phyloP scores from a whole-genome alignment of 257 asterid genomes.

The Sherardia arvensis region DNA sequence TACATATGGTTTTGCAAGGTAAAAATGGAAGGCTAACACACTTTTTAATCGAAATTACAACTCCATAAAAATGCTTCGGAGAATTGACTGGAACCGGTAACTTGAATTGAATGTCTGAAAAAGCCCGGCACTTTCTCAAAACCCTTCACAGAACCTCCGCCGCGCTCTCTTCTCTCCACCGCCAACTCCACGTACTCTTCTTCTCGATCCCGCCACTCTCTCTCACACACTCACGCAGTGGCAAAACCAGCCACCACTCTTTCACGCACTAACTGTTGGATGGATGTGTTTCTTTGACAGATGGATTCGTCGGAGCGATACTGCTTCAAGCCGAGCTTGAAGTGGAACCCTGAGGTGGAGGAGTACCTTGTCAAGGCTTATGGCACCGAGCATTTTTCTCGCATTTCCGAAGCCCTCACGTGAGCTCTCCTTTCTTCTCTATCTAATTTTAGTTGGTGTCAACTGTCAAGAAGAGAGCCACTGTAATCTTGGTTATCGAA shows the following conservation, averaged over 20 bases:
- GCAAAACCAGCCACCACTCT: background rate
- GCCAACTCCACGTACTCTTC: constrained; percentile 1
- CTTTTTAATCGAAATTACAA: too few species aligned
- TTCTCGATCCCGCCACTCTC: background rate
- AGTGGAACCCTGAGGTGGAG: constrained; percentile 80
- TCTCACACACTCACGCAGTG: background rate
- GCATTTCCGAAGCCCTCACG: constrained; percentile 76
- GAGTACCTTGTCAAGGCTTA: constrained; percentile 73
- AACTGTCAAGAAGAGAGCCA: too few species aligned
- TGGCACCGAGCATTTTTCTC: constrained; percentile 71
- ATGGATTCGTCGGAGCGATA: constrained; percentile 75
- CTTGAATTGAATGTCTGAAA: constrained; percentile 7
- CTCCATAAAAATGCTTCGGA: too few species aligned
- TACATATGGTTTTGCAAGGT: too few species aligned
- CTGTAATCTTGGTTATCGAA: background rate
- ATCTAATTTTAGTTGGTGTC: background rate
- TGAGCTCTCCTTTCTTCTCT: constrained; percentile 1
- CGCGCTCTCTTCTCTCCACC: background rate
- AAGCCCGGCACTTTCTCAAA: constrained; percentile 8
- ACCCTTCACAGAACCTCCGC: constrained; percentile 8
- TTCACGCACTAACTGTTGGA: background rate
- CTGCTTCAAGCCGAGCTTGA: constrained; percentile 59
- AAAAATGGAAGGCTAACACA: too few species aligned
- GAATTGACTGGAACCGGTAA: background rate
- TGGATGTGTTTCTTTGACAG: constrained; percentile 21